Base-by-base conservation (phyloP, 2,329 filamentous ascomycete genomes). In the Trichoderma pleuroti region DNA sequence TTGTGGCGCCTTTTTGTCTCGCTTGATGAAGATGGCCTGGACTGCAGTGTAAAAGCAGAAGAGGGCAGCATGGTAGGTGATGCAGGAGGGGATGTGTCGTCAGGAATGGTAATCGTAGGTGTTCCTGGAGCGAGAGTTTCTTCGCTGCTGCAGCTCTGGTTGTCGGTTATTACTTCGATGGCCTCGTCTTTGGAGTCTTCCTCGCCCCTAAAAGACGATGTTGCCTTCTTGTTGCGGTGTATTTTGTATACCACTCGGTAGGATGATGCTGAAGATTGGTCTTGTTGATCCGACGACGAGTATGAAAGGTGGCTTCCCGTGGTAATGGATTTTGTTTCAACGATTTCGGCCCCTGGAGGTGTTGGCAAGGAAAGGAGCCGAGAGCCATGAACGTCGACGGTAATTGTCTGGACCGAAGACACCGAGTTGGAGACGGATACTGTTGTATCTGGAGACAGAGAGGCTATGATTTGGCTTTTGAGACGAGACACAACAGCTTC, bases 211-310 rank as follows among this genome's bases (percentile, higher is more conserved):
- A 84, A 79, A 26, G 78, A 80, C 36, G 81, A 84, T 18, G 76
- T 84, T 52, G 79, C 81, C 32, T 84, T 80, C 75, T 80, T 87
- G 75, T 84, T 88, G 72, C 83, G 86, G 73, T 84, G 86, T 73
- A 88, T 84, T 39, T 84, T 84, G 74, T 90, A 91, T 0, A 91
- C 88, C 4, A 90, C 84, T 21, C 87, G 84, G 72, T 88, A 88
- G 0, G 81, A 83, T 3, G 65, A 42, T 21, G 46, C 6, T 5
- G 26, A 42, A 21, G 65, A 9, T 28, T 75, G 71, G 9, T 75
- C 72, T 5, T 76, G 76, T 68, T 74, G 74, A 63, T 70, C 75
- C 10, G 70, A 62, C 70, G 57, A 73, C 12, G 71, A 57, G 59
- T 70, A 70, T n/a, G 70, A 67, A 4, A 30, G 70, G 16, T 49